Base-by-base conservation (phyloP, 768 basidiomycete species). In the Dentipellis sp. region DNA sequence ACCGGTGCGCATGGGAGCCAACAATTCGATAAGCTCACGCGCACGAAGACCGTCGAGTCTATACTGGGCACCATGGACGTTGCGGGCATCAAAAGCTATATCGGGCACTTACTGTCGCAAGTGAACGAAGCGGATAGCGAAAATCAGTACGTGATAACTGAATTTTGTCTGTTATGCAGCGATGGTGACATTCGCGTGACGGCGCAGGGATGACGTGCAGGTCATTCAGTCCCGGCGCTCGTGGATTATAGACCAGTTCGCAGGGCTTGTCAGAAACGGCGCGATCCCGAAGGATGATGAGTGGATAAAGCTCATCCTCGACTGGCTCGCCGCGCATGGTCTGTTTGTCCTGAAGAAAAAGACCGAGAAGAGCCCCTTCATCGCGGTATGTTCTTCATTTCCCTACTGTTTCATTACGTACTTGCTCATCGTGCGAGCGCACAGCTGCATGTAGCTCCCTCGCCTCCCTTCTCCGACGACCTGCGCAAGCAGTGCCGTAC, bases 21-120 rank as follows among this genome's bases (percentile, higher is more conserved):
- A 56, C 88, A 92, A 67, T 99, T 98, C 63, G 95, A 99, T 71
- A 86, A 80, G 68, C 69, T 95, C 56, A 95, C 94, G 10, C 88
- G 83, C 68, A 94, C 94, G 9, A 97, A 94, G 71, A 95, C 91
- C 0, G 80, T 97, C 37, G 93, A 95, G 71, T 79, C 80, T 1
- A 84, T 97, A 55, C 73, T 97, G 55, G 76, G 81, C 3, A 81
- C 79, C 37, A 83, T 94, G 78, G 81, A 86, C 61, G 69, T 72
- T 0, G 75, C 82, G 1, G 93, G 91, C 9, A 88, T 97, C 59
- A 78, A 80, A 61, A 79, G 72, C 39, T 97, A 94, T 69, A 80
- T 94, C 47, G 68, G 76, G 37, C 83, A 88, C 69, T 72, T 97
- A 21, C 73, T 90, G 38, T 72, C 73, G 14, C 79, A 88, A 58